Evolutionary conservation across 768 basidiomycete genomes (phyloP).

Genomic region (Leccinum aurantiacum): DNA sequence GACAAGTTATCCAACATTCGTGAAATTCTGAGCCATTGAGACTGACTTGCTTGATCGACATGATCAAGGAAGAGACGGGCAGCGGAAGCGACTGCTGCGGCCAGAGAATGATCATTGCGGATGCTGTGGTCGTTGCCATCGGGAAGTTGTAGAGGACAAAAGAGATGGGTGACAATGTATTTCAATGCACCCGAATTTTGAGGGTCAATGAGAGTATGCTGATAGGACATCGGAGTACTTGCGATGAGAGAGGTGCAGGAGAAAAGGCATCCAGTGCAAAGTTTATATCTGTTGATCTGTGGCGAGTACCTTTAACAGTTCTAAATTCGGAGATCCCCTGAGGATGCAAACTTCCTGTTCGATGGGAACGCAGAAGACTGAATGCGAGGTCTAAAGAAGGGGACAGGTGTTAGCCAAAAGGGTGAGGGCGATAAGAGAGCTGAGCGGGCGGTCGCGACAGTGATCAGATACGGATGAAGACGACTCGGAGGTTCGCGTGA

Average conservation of each 20-base stretch:
- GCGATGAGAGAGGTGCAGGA: neutral
- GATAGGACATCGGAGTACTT: neutral
- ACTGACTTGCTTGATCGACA: neutral
- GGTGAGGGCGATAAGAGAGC: too few species aligned
- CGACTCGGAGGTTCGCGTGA: too few species aligned
- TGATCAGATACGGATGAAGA: too few species aligned
- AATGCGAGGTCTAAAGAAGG: too few species aligned
- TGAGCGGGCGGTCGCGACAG: too few species aligned
- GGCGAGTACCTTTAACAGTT: neutral
- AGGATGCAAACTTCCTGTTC: too few species aligned
- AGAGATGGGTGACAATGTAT: slow-evolving; percentile 41
- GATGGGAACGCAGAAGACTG: too few species aligned
- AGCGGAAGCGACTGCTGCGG: slow-evolving; percentile 16
- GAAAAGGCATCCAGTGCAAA: neutral
- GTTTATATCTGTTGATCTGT: neutral
- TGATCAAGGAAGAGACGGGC: slow-evolving; percentile 17
- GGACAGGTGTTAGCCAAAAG: too few species aligned
- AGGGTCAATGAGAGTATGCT: slow-evolving; percentile 1
- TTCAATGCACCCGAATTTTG: neutral
- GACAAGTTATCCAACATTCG: neutral
- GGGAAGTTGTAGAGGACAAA: slow-evolving; percentile 41
- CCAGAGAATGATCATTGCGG: slow-evolving; percentile 30
- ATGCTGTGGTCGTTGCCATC: slow-evolving; percentile 26
- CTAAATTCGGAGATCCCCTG: neutral
- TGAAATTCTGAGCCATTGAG: neutral